Evolutionary conservation across 139 green algal species (phyloP).

Genomic region (Diplosphaera chodatii): DNA sequence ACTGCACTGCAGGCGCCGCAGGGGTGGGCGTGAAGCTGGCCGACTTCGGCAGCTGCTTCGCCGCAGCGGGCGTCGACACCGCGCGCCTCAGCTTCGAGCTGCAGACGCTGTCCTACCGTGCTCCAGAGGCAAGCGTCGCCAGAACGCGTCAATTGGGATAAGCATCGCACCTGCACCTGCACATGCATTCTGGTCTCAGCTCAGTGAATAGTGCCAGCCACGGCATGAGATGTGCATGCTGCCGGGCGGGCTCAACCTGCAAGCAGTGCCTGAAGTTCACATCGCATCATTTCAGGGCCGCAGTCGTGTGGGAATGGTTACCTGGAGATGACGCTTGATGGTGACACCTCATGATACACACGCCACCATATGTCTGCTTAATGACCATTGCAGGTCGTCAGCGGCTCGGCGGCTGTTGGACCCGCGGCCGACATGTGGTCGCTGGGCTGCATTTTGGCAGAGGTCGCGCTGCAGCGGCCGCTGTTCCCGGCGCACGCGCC

Average conservation of each 20-base stretch:
- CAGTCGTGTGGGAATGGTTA: no score
- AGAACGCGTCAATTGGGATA: no score
- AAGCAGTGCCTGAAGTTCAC: no score
- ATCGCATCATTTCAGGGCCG: no score
- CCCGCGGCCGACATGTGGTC: conserved; percentile 36
- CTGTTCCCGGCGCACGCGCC: conserved; percentile 28
- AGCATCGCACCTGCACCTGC: no score
- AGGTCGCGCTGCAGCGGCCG: conserved; percentile 35
- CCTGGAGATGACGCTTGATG: no score
- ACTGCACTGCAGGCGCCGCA: neutral
- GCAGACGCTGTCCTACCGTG: conserved; percentile 45
- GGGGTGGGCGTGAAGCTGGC: conserved; percentile 17
- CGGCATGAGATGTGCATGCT: no score
- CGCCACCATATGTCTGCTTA: no score
- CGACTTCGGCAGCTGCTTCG: conserved; percentile 40
- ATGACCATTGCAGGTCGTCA: conserved; percentile 23
- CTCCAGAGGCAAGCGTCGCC: conserved; percentile 27
- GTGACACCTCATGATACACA: no score
- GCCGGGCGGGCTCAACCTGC: no score
- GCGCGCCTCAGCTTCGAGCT: conserved; percentile 24
- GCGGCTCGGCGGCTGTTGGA: conserved; percentile 8
- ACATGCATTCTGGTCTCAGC: no score
- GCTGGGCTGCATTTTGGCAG: conserved; percentile 39
- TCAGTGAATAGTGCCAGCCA: no score
- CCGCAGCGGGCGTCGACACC: conserved; percentile 28